Conservation (phyloP, 1,139 yeast species). For the Yamadazyma siamensis region DNA sequence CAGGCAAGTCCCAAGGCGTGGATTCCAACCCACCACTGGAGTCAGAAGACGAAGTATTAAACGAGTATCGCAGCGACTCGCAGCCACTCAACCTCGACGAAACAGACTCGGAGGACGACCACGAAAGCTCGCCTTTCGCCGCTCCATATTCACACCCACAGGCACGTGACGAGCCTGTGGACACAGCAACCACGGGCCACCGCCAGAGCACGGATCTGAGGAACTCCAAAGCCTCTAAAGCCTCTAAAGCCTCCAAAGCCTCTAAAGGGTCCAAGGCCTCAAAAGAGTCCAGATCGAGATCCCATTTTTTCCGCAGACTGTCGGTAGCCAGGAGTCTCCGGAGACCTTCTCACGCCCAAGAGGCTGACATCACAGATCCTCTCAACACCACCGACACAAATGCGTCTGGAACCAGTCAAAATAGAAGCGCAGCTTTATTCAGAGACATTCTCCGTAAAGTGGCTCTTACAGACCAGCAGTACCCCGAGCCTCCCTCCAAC, state of each 20-base stretch:
- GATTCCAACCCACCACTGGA: too few species aligned
- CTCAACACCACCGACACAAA: conserved; percentile 8
- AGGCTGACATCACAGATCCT: conserved; percentile 23
- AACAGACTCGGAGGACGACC: conserved; percentile 9
- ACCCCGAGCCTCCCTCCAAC: conserved; percentile 19
- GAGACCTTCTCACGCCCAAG: conserved; percentile 5
- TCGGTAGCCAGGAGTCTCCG: conserved; percentile 8
- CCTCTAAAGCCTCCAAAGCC: background rate
- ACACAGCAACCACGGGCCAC: too few species aligned
- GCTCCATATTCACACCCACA: background rate
- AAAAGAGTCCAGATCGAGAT: conserved; percentile 2
- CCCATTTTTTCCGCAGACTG: conserved; percentile 12
- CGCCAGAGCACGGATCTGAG: too few species aligned
- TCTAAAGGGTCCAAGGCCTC: conserved; percentile 3
- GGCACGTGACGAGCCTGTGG: background rate
- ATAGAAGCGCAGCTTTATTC: conserved; percentile 18
- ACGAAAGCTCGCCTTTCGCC: background rate
- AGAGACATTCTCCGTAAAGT: conserved; percentile 35
- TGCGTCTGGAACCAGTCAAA: conserved; percentile 4
- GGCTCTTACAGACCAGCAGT: conserved; percentile 32
- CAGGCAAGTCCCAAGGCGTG: conserved; percentile 1
- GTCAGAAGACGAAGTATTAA: too few species aligned
- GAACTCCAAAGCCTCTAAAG: background rate
- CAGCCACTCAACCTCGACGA: conserved; percentile 11
- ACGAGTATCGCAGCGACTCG: background rate